Conservation (phyloP, 352 stramenopile species). For the Thraustochytrium striatum region DNA sequence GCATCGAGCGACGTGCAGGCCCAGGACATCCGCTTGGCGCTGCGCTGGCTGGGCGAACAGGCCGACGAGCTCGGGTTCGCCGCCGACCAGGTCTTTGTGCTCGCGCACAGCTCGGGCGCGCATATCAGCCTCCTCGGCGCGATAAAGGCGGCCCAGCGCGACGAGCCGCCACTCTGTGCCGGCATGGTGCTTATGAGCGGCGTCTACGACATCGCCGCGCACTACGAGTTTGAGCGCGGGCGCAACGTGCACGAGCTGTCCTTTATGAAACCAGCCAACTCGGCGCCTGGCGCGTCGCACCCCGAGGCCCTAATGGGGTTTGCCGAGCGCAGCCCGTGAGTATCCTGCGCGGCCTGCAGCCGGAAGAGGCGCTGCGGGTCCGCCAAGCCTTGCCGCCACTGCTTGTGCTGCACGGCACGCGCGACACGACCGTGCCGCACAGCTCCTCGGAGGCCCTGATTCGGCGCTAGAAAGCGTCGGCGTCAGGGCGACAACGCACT, state of each 20-base stretch:
- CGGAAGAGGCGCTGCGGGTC: neutral
- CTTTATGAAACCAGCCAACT: conserved; percentile 27
- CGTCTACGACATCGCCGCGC: conserved; percentile 15
- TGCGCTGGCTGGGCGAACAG: neutral
- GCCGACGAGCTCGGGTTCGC: neutral
- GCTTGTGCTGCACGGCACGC: neutral
- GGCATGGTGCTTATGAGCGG: conserved; percentile 16
- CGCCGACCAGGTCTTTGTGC: neutral
- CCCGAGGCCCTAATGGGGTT: neutral
- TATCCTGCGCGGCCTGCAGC: neutral
- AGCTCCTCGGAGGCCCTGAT: neutral
- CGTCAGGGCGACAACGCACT: neutral
- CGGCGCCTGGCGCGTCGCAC: neutral
- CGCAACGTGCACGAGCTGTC: conserved; percentile 30
- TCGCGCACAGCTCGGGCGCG: conserved; percentile 26
- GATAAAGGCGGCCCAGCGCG: neutral
- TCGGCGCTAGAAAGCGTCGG: neutral
- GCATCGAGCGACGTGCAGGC: conserved; percentile 18
- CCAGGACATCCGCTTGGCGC: neutral
- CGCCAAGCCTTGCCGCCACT: neutral
- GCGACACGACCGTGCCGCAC: neutral
- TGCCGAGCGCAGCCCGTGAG: neutral
- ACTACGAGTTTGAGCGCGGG: conserved; percentile 25
- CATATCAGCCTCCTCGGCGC: conserved; percentile 15
- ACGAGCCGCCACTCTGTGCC: neutral